Evolutionary conservation across 2,329 filamentous ascomycete species (phyloP).

Genomic region (Monilinia polystroma): DNA sequence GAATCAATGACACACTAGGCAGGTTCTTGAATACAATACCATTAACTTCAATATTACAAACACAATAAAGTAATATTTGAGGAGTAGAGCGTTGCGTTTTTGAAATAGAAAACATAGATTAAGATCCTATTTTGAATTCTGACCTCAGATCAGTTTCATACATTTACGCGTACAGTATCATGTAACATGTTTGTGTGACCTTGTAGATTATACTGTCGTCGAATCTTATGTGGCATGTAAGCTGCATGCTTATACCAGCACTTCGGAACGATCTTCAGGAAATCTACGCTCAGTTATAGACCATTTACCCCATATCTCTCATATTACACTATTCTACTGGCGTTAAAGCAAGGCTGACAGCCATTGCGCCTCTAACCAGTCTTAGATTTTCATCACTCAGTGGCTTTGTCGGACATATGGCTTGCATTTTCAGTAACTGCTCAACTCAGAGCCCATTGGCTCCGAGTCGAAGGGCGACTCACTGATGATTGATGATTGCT

Average conservation of each 20-base stretch:
- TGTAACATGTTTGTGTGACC: slow-evolving; percentile 1
- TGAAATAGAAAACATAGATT: not conserved
- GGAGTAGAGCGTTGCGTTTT: not conserved
- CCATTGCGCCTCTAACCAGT: slow-evolving; percentile 14
- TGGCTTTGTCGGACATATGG: slow-evolving; percentile 12
- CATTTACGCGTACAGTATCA: not conserved
- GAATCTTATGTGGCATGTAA: slow-evolving; percentile 14
- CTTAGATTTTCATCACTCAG: slow-evolving; percentile 3
- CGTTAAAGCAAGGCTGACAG: slow-evolving; percentile 22
- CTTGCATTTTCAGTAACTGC: slow-evolving; percentile 1
- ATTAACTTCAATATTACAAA: not conserved
- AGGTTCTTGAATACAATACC: not conserved
- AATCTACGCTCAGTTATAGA: slow-evolving; percentile 2
- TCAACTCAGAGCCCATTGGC: too few species aligned
- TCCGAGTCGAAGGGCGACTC: too few species aligned
- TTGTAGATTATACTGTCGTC: not conserved
- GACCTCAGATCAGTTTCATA: slow-evolving; percentile 12
- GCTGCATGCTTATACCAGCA: slow-evolving; percentile 12
- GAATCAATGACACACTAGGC: not conserved
- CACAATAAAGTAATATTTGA: not conserved
- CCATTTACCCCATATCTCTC: not conserved
- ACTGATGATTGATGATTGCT: not conserved
- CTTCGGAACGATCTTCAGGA: slow-evolving; percentile 2
- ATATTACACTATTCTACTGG: not conserved
- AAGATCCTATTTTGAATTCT: slow-evolving; percentile 15